These are phyloP conservation scores for Clavispora vitiphila DNA, from an alignment of 805 yeast genomes.

Conservation along the genomic window DNA sequence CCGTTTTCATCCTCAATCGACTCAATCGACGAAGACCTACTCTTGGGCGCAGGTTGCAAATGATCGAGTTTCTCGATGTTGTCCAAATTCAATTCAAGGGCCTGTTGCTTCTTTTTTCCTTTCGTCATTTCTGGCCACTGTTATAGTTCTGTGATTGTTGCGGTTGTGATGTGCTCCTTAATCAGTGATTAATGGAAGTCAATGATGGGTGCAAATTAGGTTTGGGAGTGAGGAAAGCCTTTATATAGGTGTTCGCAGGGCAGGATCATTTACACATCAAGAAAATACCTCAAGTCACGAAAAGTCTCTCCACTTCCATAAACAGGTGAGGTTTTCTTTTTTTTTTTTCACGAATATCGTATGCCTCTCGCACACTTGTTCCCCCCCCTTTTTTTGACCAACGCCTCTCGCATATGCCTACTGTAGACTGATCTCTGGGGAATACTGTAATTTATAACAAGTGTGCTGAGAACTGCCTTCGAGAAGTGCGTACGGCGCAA, in stretches of 20 bases:
- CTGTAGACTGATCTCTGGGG: too few species aligned
- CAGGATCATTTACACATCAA: neutral
- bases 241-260: neutral
- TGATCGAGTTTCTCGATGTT: slow-evolving; percentile 35
- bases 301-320: neutral
- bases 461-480: too few species aligned
- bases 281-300: neutral
- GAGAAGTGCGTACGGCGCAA: too few species aligned
- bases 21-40: slow-evolving; percentile 32
- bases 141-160: neutral
- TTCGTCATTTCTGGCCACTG: slow-evolving; percentile 13
- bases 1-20: slow-evolving; percentile 34
- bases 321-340: neutral
- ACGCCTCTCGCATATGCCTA: too few species aligned
- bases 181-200: neutral
- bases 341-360: too few species aligned
- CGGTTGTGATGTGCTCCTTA: neutral
- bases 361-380: too few species aligned
- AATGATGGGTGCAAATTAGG: neutral
- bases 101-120: slow-evolving; percentile 22
- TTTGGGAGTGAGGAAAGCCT: neutral
- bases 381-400: too few species aligned
- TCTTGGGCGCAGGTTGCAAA: slow-evolving; percentile 34
- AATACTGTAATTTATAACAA: too few species aligned
- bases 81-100: slow-evolving; percentile 28